phyloP scores from a whole-genome alignment of 148 eudicot genomes.

The Vaccinium corymbosum region DNA sequence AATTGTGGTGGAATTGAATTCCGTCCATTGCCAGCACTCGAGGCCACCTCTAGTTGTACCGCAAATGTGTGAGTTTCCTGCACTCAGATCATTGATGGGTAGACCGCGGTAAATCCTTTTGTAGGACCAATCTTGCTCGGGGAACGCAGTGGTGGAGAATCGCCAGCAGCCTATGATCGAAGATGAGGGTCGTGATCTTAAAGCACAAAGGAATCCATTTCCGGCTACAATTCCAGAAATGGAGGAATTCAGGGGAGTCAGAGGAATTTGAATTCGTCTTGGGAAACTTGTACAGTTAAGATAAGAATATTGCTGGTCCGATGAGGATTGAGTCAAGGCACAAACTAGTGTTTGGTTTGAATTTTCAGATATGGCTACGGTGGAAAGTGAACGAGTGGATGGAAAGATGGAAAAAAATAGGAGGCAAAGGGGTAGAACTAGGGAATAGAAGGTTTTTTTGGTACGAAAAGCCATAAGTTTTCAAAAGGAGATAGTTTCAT shows the following conservation, averaged over 20 bases:
- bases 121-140: constrained; percentile 5
- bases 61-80: constrained; percentile 62
- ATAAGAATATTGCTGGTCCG: constrained; percentile 12
- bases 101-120: constrained; percentile 58
- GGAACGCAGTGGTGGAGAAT: constrained; percentile 22
- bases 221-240: constrained; percentile 63
- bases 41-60: constrained; percentile 41
- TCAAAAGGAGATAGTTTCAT: constrained; percentile 25
- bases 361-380: constrained; percentile 55
- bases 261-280: constrained; percentile 23
- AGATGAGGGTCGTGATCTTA: constrained; percentile 23
- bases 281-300: constrained; percentile 60
- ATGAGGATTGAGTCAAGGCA: constrained; percentile 32
- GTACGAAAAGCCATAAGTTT: constrained; percentile 24
- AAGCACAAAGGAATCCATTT: constrained; percentile 57
- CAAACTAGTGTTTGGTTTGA: constrained; percentile 48
- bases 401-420: constrained; percentile 9
- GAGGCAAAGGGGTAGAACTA: constrained; percentile 15
- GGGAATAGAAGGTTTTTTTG: constrained; percentile 6
- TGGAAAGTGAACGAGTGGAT: constrained; percentile 45
- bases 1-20: background rate
- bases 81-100: constrained; percentile 39
- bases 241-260: constrained; percentile 18
- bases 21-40: constrained; percentile 66
- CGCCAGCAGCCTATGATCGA: constrained; percentile 72